Percentiles rank a stretch among this genome's conserved stretches.
Conservation (phyloP, 176 grass and related monocot genomes). For the Elaeis guineensis region DNA sequence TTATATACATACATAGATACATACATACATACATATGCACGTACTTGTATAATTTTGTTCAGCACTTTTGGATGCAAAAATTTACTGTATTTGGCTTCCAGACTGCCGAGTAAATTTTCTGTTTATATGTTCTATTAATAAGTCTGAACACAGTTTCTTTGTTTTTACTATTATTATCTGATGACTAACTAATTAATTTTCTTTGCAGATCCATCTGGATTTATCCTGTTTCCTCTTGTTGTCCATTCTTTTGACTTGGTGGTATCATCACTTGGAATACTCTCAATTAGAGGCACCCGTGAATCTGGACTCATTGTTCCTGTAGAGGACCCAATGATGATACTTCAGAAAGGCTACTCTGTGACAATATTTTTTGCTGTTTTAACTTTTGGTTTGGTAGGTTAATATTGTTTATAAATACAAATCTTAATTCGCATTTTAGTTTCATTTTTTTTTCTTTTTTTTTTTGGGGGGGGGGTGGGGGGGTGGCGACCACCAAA, state of each 20-base stretch:
- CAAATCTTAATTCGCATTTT: not conserved
- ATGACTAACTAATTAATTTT: not conserved
- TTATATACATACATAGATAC: too few species aligned
- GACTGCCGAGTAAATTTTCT: too few species aligned
- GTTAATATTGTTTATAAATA: conserved; percentile 10
- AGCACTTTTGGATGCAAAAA: too few species aligned
- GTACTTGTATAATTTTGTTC: too few species aligned
- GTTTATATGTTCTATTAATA: too few species aligned
- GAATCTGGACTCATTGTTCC: conserved; percentile 51
- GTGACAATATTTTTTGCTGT: conserved; percentile 87
- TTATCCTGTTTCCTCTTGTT: conserved; percentile 98
- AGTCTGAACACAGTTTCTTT: too few species aligned
- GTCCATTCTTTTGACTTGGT: conserved; percentile 97
- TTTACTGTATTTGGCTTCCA: too few species aligned
- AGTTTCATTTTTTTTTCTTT: too few species aligned
- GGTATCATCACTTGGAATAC: conserved; percentile 95
- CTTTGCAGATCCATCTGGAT: conserved; percentile 93
- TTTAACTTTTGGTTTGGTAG: conserved; percentile 89
- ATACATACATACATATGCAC: too few species aligned
- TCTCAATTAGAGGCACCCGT: conserved; percentile 85
- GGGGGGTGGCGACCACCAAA: too few species aligned
- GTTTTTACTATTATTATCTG: too few species aligned
- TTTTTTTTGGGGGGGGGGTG: not conserved
- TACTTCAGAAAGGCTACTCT: conserved; percentile 97
- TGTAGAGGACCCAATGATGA: conserved; percentile 88